Evolutionary conservation across 257 asterid species (phyloP), one percentile per base, ranked within the genome.

Genomic region (Forsythia viridissima): DNA sequence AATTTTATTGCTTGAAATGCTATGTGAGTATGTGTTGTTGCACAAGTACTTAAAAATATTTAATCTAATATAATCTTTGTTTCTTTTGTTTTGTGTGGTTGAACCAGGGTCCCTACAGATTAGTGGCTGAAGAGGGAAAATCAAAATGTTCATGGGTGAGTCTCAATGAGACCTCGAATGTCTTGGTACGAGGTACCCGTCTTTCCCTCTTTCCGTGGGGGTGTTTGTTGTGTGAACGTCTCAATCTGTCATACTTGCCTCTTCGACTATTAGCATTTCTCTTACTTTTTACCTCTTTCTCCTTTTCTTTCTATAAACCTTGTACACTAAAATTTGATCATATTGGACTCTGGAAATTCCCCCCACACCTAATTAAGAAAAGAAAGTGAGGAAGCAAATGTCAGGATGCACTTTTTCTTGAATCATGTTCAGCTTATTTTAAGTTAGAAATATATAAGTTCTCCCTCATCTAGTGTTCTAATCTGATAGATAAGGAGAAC

Each of bases 71-170:
- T 79, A n/a, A 59, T 65, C 16, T 77, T 71, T 38, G 4, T 71
- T 69, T 70, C n/a, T 82, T 68, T 44, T 79, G 71, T 72, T 74
- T 84, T 80, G 42, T 80, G 43, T 89, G 82, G 66, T 81, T 78
- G 78, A 74, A 83, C 80, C 84, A 95, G 99, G 99, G 96, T 78
- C 99, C 99, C 70, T 95, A 91, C 89, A 90, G 98, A 83, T 86
- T 93, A 89, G 98, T 95, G 75, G 98, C 97, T 0, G 98, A 95
- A 83, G 98, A 93, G 89, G 94, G 99, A 18, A 95, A 92, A 82
- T 90, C 99, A 21, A 93, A 92, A 83, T 91, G 97, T 89, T 93
- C 97, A 6, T 89, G 97, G 97, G 97, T 93, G 89, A 93, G 93
- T 85, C 96, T 95, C 85, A 92, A 92, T 79, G 98, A 95, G 87